These are phyloP conservation scores for Botryotinia convoluta DNA, from an alignment of 2,329 filamentous ascomycete species.

Conservation along the genomic window DNA sequence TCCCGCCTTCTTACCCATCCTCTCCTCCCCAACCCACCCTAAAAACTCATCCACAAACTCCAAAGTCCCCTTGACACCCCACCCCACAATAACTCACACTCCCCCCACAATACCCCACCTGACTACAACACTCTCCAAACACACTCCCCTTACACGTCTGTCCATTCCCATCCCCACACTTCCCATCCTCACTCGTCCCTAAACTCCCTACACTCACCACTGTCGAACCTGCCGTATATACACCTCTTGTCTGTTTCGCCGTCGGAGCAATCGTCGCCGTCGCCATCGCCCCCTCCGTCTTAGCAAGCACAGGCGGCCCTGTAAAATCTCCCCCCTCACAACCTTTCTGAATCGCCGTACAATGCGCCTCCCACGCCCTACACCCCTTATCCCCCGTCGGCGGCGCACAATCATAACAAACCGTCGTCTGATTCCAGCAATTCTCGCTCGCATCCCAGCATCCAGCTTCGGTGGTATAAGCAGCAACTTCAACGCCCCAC, in stretches of 20 bases:
- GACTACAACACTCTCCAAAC: slow-evolving; percentile 17
- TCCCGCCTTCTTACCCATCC: not conserved
- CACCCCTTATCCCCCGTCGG: slow-evolving; percentile 61
- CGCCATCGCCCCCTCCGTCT: not conserved
- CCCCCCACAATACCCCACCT: slow-evolving; percentile 4
- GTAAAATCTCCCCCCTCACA: slow-evolving; percentile 46
- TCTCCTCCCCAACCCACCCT: not conserved
- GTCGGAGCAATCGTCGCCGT: not conserved
- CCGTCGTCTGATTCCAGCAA: slow-evolving; percentile 58
- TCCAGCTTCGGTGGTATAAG: slow-evolving; percentile 52
- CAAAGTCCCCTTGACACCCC: slow-evolving; percentile 11
- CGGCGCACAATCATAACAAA: slow-evolving; percentile 58
- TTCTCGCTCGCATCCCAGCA: slow-evolving; percentile 58
- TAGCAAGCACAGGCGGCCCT: slow-evolving; percentile 43
- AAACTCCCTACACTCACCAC: not conserved
- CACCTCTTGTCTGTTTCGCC: not conserved
- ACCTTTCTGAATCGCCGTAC: slow-evolving; percentile 46
- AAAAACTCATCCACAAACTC: slow-evolving; percentile 8
- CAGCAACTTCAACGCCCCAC: slow-evolving; percentile 61
- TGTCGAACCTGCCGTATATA: not conserved
- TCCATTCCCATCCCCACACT: not conserved
- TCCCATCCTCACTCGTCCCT: slow-evolving; percentile 1
- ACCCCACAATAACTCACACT: not conserved
- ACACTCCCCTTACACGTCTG: slow-evolving; percentile 17
- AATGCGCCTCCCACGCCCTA: slow-evolving; percentile 61